These are phyloP conservation scores for Capniomyces stellatus DNA, from an alignment of 371 early-diverging fungal species.

Conservation along the genomic window DNA sequence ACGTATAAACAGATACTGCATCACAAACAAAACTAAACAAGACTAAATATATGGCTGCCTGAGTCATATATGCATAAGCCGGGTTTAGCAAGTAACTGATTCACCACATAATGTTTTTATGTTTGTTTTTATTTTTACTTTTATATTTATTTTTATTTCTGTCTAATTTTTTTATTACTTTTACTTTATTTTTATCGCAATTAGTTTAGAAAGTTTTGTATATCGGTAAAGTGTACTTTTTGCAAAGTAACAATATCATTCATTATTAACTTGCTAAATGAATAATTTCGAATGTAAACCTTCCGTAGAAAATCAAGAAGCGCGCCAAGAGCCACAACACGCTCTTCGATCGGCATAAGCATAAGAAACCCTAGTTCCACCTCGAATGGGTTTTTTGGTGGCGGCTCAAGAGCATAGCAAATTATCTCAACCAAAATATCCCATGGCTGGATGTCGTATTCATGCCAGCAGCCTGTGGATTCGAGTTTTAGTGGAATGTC, in stretches of 20 bases:
- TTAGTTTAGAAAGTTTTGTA: constrained; percentile 15
- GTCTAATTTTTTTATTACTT: too few relatives aligned
- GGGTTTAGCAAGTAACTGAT: neutral
- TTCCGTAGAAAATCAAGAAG: constrained; percentile 44
- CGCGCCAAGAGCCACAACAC: constrained; percentile 41
- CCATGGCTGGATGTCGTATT: constrained; percentile 44
- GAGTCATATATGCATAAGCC: neutral
- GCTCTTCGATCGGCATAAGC: constrained; percentile 35
- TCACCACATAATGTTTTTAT: neutral
- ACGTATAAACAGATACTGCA: too few relatives aligned
- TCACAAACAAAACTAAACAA: too few relatives aligned
- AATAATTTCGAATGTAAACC: constrained; percentile 32
- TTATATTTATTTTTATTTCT: too few relatives aligned
- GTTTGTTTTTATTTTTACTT: neutral
- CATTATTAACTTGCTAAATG: constrained; percentile 23
- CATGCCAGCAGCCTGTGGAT: constrained; percentile 38
- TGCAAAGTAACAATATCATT: constrained; percentile 24
- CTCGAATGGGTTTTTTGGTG: constrained; percentile 50
- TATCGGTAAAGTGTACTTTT: constrained; percentile 21
- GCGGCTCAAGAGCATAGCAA: constrained; percentile 27
- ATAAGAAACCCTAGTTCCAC: constrained; percentile 40
- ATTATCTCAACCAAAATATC: constrained; percentile 61
- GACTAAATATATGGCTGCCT: neutral
- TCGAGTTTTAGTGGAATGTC: constrained; percentile 36
- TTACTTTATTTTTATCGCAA: too few relatives aligned